phyloP scores from a whole-genome alignment of 164 flowering plant genomes.

The Amborella trichopoda region DNA sequence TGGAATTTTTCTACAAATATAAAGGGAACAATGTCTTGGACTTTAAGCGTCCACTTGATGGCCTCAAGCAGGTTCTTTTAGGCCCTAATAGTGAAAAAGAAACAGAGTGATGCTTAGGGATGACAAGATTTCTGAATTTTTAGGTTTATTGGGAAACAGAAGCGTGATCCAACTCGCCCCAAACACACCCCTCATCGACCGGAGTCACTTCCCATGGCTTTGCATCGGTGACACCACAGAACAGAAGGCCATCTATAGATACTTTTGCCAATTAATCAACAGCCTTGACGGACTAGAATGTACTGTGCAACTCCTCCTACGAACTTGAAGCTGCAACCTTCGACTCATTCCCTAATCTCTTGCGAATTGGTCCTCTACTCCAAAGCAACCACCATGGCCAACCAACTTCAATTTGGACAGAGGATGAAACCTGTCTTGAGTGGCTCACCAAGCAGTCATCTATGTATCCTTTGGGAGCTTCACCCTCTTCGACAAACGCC shows the following conservation, averaged over 20 bases:
- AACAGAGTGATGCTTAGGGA: too few species aligned
- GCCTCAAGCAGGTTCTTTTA: too few species aligned
- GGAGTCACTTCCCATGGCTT: slow-evolving; percentile 13
- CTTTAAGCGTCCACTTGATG: too few species aligned
- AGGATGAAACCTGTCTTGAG: not conserved
- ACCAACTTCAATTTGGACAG: not conserved
- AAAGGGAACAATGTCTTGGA: too few species aligned
- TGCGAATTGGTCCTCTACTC: not conserved
- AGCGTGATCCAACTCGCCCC: slow-evolving; percentile 16
- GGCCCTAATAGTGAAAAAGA: too few species aligned
- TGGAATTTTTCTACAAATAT: too few species aligned
- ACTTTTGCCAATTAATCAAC: slow-evolving; percentile 2
- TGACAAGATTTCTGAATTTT: too few species aligned
- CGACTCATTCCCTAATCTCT: not conserved
- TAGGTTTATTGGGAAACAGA: too few species aligned
- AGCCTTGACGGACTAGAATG: slow-evolving; percentile 6
- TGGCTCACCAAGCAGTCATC: not conserved
- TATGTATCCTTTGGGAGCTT: not conserved
- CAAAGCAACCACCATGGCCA: not conserved
- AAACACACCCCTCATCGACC: slow-evolving; percentile 11
- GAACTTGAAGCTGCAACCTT: not conserved
- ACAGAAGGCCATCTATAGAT: slow-evolving; percentile 5
- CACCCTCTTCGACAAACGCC: not conserved
- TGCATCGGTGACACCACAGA: not conserved
- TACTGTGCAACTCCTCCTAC: not conserved